Base-by-base conservation (phyloP, 805 yeast genomes). In the Pichia occidentalis region DNA sequence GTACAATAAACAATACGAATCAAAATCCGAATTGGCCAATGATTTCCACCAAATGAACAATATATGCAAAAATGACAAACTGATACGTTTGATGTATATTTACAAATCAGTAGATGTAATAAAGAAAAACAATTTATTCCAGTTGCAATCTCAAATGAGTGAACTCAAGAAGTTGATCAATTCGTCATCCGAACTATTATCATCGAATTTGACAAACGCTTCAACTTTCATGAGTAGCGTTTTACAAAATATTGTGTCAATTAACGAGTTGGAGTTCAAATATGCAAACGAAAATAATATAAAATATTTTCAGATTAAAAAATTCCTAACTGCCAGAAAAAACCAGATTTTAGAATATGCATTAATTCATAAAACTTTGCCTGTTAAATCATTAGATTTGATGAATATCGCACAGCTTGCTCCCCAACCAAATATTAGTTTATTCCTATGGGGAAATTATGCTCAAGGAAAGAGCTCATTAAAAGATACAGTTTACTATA, bases 61-160 rank as follows among this genome's bases (percentile, higher is more conserved):
- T 7, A 6, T 31, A 10, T 19, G 18, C 7, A 31, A 30, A 14
- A 14, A 34, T 14, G 37, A 41, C 18, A 27, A 21, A 12, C 25
- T 21, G 11, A 32, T 37, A 29, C 22, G n/a, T 9, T 13, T 24
- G 22, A 33, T 30, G 34, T 13, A 24, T n/a, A 9, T 22, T 20
- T 34, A 27, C 18, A 37, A 34, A 31, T 33, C 36, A 24, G 16
- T 40, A 17, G 40, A 40, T 24, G 7, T 36, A 10, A 35, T 40
- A 2, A 40, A 42, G 26, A 18, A 13, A 8, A 27, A 31, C 4
- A 12, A 22, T n/a, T 24, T 24, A 16, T 24, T 34, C 16, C 12
- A 42, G 19, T 4, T 24, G 3, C 3, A 14, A 4, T 20, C 14
- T 10, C 45, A 42, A 16, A 12, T 24, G 4, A 6, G 11, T 4